A percentile compares a stretch with the other conserved stretches of the same genome.
These are phyloP conservation scores for Fusarium sp. DNA, from an alignment of 2,329 filamentous ascomycete species.

Conservation along the genomic window DNA sequence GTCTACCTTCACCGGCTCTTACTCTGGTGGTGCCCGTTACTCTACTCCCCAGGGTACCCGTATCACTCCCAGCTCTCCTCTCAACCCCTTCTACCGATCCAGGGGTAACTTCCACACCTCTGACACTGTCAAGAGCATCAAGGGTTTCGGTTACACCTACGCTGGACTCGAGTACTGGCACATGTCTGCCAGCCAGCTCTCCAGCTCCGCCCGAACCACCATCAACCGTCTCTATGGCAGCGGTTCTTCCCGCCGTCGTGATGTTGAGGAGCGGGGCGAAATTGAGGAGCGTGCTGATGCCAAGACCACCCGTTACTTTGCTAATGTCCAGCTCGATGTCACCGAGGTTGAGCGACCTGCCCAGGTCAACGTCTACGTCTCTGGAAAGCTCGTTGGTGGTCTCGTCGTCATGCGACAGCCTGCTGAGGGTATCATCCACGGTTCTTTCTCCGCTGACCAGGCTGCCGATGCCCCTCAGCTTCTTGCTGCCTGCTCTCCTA, in stretches of 20 bases:
- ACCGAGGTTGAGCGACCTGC: slow-evolving; percentile 52
- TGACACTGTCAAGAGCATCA: slow-evolving; percentile 48
- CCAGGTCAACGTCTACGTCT: slow-evolving; percentile 51
- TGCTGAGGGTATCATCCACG: slow-evolving; percentile 47
- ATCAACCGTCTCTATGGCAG: slow-evolving; percentile 52
- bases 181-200: slow-evolving; percentile 48
- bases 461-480: slow-evolving; percentile 73
- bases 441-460: slow-evolving; percentile 60
- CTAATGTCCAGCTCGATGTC: slow-evolving; percentile 50
- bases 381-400: slow-evolving; percentile 49
- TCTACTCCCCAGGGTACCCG: slow-evolving; percentile 54
- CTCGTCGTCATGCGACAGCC: slow-evolving; percentile 54
- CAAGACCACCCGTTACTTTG: slow-evolving; percentile 51
- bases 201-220: slow-evolving; percentile 45
- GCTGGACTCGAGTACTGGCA: slow-evolving; percentile 52
- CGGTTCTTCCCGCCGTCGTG: slow-evolving; percentile 26
- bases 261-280: slow-evolving; percentile 28
- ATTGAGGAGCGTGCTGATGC: slow-evolving; percentile 24
- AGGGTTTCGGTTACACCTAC: slow-evolving; percentile 56
- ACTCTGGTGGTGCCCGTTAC: slow-evolving; percentile 53
- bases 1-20: slow-evolving; percentile 51
- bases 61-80: slow-evolving; percentile 58
- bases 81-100: slow-evolving; percentile 62
- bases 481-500: slow-evolving; percentile 47
- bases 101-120: slow-evolving; percentile 58